These are phyloP conservation scores for Dryas integrifolia DNA, from an alignment of 331 rosid genomes.

Conservation along the genomic window DNA sequence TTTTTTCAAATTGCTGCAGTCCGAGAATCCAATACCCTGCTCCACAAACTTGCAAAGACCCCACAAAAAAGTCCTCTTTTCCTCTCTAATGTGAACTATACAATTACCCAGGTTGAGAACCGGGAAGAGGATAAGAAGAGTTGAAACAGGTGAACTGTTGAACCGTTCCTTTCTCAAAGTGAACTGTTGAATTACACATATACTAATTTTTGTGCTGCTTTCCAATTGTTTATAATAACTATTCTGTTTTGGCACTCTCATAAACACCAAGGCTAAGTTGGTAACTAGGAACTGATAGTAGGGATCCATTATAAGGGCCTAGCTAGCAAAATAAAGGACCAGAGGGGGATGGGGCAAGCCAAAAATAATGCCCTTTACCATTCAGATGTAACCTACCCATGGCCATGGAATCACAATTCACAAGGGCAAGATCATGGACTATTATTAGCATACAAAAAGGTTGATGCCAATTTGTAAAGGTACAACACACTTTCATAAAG, in stretches of 20 bases:
- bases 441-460: constrained; percentile 15
- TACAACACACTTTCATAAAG: constrained; percentile 19
- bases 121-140: too few species aligned
- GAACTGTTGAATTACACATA: too few species aligned
- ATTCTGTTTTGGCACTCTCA: too few species aligned
- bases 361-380: not conserved
- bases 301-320: too few species aligned
- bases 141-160: too few species aligned
- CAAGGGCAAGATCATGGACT: constrained; percentile 5
- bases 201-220: too few species aligned
- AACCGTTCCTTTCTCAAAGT: too few species aligned
- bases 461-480: constrained; percentile 36
- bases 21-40: constrained; percentile 25
- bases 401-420: not conserved
- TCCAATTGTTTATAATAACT: too few species aligned
- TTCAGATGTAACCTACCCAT: not conserved
- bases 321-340: not conserved
- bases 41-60: constrained; percentile 6
- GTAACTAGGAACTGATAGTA: too few species aligned
- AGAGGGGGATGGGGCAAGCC: not conserved
- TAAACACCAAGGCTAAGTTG: too few species aligned
- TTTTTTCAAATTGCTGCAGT: not conserved
- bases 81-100: too few species aligned
- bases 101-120: too few species aligned
- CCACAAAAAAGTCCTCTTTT: not conserved